Evolutionary conservation across 139 green algal genomes (phyloP).

Genomic region (Chlamydomonas eustigma): DNA sequence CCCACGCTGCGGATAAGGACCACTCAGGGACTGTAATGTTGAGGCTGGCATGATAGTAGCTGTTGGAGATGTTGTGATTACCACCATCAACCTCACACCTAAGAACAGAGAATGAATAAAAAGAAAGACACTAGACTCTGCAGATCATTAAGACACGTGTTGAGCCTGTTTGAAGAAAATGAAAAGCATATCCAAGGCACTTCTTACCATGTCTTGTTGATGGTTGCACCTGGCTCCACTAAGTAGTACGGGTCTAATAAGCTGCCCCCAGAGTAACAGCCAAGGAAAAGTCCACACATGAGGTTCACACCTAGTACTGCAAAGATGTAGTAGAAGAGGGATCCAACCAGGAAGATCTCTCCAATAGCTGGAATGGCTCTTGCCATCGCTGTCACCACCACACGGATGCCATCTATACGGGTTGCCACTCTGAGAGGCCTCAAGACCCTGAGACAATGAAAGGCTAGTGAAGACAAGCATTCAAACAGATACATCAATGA

Average conservation of each 20-base stretch:
- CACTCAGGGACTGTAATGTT: conserved; percentile 14
- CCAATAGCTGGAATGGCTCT: conserved; percentile 47
- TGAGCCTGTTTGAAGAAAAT: no score
- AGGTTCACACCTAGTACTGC: conserved; percentile 64
- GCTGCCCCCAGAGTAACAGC: conserved; percentile 18
- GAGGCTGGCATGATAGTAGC: conserved; percentile 29
- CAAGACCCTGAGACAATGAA: conserved; percentile 29
- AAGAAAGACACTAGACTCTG: no score
- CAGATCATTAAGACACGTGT: no score
- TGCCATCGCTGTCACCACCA: conserved; percentile 63
- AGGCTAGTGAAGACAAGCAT: not conserved
- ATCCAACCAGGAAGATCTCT: conserved; percentile 61
- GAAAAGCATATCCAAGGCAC: no score
- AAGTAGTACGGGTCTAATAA: conserved; percentile 33
- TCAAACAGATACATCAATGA: not conserved
- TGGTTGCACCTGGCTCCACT: conserved; percentile 25
- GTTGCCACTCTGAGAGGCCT: conserved; percentile 54
- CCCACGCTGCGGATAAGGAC: not conserved
- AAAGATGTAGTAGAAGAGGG: conserved; percentile 73
- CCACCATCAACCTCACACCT: conserved; percentile 19
- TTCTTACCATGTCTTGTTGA: conserved; percentile 41
- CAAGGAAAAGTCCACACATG: conserved; percentile 35
- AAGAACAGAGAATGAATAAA: no score
- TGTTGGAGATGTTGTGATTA: conserved; percentile 23
- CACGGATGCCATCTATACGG: conserved; percentile 28